Percentiles rank a stretch among this genome's conserved stretches.
Conservation (phyloP, 2,329 filamentous ascomycete species). For the Cryphonectria carpinicola region DNA sequence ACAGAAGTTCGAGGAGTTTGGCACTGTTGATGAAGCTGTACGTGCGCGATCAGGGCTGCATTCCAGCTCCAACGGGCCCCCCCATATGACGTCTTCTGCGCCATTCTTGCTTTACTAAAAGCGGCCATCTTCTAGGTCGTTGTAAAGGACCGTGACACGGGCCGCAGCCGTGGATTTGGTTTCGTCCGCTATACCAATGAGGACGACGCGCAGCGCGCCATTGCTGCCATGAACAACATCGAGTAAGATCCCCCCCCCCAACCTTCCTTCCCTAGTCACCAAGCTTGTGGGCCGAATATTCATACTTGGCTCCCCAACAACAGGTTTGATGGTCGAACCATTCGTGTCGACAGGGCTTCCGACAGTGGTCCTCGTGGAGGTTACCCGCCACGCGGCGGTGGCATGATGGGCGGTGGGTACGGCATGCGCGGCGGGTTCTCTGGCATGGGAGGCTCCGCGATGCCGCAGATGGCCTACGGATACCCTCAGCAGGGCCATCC, state of each 20-base stretch:
- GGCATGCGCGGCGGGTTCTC: conserved; percentile 42
- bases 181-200: conserved; percentile 89
- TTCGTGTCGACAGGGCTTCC: conserved; percentile 94
- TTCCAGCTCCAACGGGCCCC: background rate
- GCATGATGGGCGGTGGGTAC: conserved; percentile 39
- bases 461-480: conserved; percentile 43
- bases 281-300: background rate
- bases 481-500: conserved; percentile 43
- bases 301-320: too few species aligned
- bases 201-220: conserved; percentile 75
- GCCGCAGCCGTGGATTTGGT: conserved; percentile 94
- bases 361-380: conserved; percentile 72
- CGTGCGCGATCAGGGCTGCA: conserved; percentile 45
- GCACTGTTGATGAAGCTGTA: conserved; percentile 92
- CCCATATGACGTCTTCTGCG: background rate
- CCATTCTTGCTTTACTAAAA: background rate
- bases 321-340: conserved; percentile 91
- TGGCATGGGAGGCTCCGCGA: conserved; percentile 38
- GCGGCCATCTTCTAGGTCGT: conserved; percentile 70
- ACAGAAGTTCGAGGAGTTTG: conserved; percentile 91
- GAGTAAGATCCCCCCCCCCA: conserved; percentile 67
- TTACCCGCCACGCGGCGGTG: conserved; percentile 53
- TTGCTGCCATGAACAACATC: conserved; percentile 80
- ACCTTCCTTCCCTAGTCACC: background rate
- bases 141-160: conserved; percentile 96